Percentiles rank a stretch among this genome's conserved stretches.
Conservation (phyloP, 306 rosid species). For the cucumber (Cucumis sativus) region DNA sequence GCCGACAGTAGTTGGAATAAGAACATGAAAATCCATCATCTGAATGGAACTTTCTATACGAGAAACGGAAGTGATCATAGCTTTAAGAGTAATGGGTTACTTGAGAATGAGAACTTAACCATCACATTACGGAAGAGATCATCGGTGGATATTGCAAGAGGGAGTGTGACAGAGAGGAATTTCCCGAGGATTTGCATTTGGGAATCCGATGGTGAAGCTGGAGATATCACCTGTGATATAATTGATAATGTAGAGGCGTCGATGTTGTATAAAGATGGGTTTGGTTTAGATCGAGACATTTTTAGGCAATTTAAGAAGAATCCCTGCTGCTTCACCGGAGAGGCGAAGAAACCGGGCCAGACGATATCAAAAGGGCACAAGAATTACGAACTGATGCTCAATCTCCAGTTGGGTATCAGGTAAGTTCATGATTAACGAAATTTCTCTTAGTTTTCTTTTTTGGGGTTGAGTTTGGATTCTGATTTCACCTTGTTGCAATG, state of each 20-base stretch:
- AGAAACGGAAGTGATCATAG: slow-evolving; percentile 29
- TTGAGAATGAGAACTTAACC: slow-evolving; percentile 27
- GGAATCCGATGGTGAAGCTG: slow-evolving; percentile 93
- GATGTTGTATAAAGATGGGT: slow-evolving; percentile 32
- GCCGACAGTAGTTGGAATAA: slow-evolving; percentile 81
- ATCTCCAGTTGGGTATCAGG: slow-evolving; percentile 91
- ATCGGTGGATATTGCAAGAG: slow-evolving; percentile 39
- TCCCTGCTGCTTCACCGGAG: slow-evolving; percentile 37
- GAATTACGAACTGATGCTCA: slow-evolving; percentile 89
- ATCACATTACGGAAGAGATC: slow-evolving; percentile 60
- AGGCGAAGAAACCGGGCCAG: slow-evolving; percentile 74
- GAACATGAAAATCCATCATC: slow-evolving; percentile 43
- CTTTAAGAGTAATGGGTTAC: slow-evolving; percentile 17
- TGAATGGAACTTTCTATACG: slow-evolving; percentile 53
- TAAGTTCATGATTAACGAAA: background rate
- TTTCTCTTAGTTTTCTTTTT: background rate
- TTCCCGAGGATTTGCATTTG: slow-evolving; percentile 85
- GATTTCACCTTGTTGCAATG: background rate
- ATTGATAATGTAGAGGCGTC: slow-evolving; percentile 84
- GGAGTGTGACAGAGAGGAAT: slow-evolving; percentile 45
- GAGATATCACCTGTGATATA: slow-evolving; percentile 91
- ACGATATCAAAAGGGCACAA: slow-evolving; percentile 79
- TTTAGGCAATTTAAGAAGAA: slow-evolving; percentile 33
- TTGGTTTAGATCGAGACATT: slow-evolving; percentile 23
- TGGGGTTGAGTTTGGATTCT: background rate